phyloP scores from a whole-genome alignment of 2,329 filamentous ascomycete genomes.

The Colletotrichum melonis region DNA sequence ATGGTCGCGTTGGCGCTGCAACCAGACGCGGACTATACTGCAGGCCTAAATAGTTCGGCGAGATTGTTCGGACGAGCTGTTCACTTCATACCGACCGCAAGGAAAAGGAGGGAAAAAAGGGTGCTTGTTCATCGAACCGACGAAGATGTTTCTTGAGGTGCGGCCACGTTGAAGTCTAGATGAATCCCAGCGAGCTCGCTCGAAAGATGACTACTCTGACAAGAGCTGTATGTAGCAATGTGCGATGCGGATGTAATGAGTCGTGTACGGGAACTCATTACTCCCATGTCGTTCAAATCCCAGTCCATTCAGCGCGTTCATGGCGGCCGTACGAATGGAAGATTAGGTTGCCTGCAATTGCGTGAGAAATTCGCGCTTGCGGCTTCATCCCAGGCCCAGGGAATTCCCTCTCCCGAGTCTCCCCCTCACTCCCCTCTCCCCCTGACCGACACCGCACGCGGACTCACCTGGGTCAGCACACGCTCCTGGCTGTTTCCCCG shows the following conservation, averaged over 20 bases:
- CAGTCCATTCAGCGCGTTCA: not conserved
- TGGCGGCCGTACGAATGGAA: not conserved
- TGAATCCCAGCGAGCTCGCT: not conserved
- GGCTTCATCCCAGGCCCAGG: slow-evolving; percentile 1
- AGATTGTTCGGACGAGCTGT: not conserved
- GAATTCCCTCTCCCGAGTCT: not conserved
- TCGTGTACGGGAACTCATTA: slow-evolving; percentile 6
- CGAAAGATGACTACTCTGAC: not conserved
- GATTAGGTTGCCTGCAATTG: not conserved
- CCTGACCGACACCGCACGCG: slow-evolving; percentile 6
- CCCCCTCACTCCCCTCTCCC: not conserved
- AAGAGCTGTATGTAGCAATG: too few species aligned
- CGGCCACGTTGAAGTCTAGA: not conserved
- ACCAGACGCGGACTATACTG: not conserved
- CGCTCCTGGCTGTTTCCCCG: slow-evolving; percentile 29
- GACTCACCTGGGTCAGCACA: slow-evolving; percentile 3
- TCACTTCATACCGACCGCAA: not conserved
- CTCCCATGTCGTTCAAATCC: not conserved
- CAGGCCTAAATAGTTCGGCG: not conserved
- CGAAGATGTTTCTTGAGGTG: not conserved
- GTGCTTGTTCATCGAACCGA: not conserved
- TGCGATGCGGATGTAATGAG: not conserved
- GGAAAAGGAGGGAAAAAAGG: not conserved
- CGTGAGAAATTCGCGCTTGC: slow-evolving; percentile 1
- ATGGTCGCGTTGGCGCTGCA: not conserved